Conservation (phyloP, 352 stramenopile species). For the Heterotrichella gracilis region DNA sequence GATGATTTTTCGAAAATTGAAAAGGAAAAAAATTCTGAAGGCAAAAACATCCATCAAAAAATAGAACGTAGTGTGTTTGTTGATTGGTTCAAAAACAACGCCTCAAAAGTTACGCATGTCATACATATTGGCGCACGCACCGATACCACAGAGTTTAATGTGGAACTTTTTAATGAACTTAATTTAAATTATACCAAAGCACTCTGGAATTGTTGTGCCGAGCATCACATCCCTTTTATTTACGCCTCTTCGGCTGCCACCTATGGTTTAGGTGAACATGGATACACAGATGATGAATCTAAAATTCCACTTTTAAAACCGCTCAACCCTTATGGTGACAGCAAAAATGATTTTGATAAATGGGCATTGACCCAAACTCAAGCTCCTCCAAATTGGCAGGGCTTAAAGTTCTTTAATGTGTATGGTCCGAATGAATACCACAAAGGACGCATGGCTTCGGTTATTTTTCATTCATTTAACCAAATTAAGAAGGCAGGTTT, state of each 20-base stretch:
- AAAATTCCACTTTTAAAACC: background rate
- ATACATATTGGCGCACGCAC: background rate
- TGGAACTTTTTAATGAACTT: background rate
- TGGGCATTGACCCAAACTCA: background rate
- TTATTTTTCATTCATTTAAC: background rate
- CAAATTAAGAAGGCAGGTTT: background rate
- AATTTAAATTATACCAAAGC: slow-evolving; percentile 3
- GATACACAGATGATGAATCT: background rate
- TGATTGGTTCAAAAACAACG: background rate
- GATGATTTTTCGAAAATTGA: background rate
- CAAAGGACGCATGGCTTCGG: background rate
- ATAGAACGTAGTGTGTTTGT: background rate
- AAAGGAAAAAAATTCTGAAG: background rate
- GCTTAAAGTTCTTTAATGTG: background rate
- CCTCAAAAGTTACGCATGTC: background rate
- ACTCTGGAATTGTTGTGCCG: background rate
- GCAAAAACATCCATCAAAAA: background rate
- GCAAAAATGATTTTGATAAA: background rate
- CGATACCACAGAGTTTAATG: background rate
- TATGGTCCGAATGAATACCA: background rate
- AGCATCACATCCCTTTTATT: background rate
- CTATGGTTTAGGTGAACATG: background rate
- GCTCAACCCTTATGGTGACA: background rate
- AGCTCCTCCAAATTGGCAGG: background rate
- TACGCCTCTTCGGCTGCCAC: background rate